Conservation (phyloP, 1,284 basidiomycete species). For the Malassezia sp. region DNA sequence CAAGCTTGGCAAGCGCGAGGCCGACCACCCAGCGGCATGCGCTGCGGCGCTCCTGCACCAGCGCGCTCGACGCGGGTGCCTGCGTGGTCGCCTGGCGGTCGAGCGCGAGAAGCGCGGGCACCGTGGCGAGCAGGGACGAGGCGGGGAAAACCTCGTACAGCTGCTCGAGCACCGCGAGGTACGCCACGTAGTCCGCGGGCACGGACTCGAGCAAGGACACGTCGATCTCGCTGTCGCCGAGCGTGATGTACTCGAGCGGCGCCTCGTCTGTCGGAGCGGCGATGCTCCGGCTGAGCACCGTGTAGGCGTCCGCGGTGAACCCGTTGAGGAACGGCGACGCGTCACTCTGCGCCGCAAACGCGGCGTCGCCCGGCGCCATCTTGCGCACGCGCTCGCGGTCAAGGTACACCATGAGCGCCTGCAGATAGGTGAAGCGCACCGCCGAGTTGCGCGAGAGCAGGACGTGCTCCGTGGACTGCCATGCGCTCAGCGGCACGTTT, state of each 20-base stretch:
- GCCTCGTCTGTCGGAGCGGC: slow-evolving; percentile 13
- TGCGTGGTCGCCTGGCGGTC: slow-evolving; percentile 50
- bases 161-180: slow-evolving; percentile 60
- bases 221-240: slow-evolving; percentile 17
- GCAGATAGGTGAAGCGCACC: slow-evolving; percentile 11
- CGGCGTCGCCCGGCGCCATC: slow-evolving; percentile 10
- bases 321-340: slow-evolving; percentile 28
- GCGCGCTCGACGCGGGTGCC: slow-evolving; percentile 38
- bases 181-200: slow-evolving; percentile 59
- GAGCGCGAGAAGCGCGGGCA: slow-evolving; percentile 74
- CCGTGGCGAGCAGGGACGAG: slow-evolving; percentile 61
- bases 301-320: slow-evolving; percentile 31
- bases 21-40: slow-evolving; percentile 57
- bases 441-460: slow-evolving; percentile 4
- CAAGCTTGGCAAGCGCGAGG: slow-evolving; percentile 59
- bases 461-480: slow-evolving; percentile 6
- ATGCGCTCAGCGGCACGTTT: slow-evolving; percentile 9
- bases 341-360: slow-evolving; percentile 15
- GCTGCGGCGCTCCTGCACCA: slow-evolving; percentile 43
- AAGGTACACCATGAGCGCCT: slow-evolving; percentile 9
- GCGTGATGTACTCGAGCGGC: slow-evolving; percentile 25
- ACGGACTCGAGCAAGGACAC: slow-evolving; percentile 49
- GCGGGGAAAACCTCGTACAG: slow-evolving; percentile 62
- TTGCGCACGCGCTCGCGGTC: slow-evolving; percentile 12
- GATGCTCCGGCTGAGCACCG: slow-evolving; percentile 28